Base-by-base conservation (phyloP, 164 flowering plant genomes). In the Annona cherimola region DNA sequence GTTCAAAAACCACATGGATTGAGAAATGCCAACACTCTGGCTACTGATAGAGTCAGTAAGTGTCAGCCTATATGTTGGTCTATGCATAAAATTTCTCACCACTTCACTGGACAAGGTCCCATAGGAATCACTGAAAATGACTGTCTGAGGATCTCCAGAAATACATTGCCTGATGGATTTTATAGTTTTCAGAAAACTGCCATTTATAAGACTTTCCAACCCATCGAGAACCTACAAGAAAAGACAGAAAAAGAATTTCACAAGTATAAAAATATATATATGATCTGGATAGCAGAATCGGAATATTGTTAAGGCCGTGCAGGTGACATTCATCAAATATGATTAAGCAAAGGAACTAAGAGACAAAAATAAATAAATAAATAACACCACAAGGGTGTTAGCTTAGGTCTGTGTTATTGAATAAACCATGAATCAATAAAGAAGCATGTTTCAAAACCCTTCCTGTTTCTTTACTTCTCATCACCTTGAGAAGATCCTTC, bases 201-300 rank as follows among this genome's bases (percentile, higher is more conserved):
- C 79, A 63, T 73, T 69, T 63, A 62, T 45, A 70, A 79, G 77
- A 72, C 80, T 65, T 66, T 83, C 86, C 42, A 84, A 77, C 74
- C 86, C 93, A 79, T 94, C 96, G 62, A 94, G 74, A 73, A 89
- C 93, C 98, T 94, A 67, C 40, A 5, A 71, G 61, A 42, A 2
- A 41, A 39, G 5, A 18, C 2, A 26, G 39, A 14, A 46, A 1
- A n/a, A 16, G 55, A 35, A 40, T 55, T 4, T 54, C 35, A 54
- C 7, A 55, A 5, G 39, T 19, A 40, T 7, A 35, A 26, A 26
- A 26, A 11, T 45, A 8, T 8, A 18, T 40, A 11, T 41, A 19
- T 35, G 3, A 57, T 1, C 57, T 50, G 9, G 2, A 50, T 50
- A 5, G 18, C 9, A 50, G 57, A 50, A 50, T 50, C 2, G 57